A percentile compares a stretch with the other conserved stretches of the same genome.
phyloP scores from a whole-genome alignment of 1,139 yeast species.

The Candida pseudoviswanathii region DNA sequence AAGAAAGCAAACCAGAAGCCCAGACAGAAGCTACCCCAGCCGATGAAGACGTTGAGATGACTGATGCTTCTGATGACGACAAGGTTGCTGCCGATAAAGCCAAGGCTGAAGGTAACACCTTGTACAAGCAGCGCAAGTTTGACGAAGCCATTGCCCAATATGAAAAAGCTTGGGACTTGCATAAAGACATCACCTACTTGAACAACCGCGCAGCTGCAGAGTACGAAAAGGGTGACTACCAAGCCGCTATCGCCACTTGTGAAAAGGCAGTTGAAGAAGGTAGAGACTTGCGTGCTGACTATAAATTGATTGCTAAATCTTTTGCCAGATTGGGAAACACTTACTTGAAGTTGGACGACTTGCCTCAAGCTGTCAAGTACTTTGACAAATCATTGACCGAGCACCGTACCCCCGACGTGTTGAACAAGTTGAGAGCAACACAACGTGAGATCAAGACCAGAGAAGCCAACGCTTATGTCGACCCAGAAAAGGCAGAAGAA shows the following conservation, averaged over 20 bases:
- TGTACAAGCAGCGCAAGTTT: slow-evolving; percentile 85
- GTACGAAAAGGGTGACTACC: slow-evolving; percentile 91
- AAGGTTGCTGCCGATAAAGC: slow-evolving; percentile 71
- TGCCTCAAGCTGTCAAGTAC: slow-evolving; percentile 69
- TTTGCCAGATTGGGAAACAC: slow-evolving; percentile 88
- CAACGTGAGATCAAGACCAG: slow-evolving; percentile 82
- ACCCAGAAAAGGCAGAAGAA: slow-evolving; percentile 92
- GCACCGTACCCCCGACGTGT: slow-evolving; percentile 93
- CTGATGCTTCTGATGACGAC: slow-evolving; percentile 20
- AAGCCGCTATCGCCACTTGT: slow-evolving; percentile 80
- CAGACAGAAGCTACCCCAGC: slow-evolving; percentile 13
- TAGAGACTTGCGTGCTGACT: slow-evolving; percentile 88
- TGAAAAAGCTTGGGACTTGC: slow-evolving; percentile 81
- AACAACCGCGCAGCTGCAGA: slow-evolving; percentile 98
- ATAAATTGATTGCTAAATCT: slow-evolving; percentile 88
- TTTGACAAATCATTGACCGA: slow-evolving; percentile 94
- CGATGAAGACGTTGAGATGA: slow-evolving; percentile 38
- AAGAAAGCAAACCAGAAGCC: slow-evolving; percentile 17
- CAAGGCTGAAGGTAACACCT: slow-evolving; percentile 83
- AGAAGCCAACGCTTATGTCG: slow-evolving; percentile 77
- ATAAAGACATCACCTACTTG: slow-evolving; percentile 86
- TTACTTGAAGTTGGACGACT: slow-evolving; percentile 74
- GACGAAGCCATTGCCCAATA: slow-evolving; percentile 91
- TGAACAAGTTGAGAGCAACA: slow-evolving; percentile 82
- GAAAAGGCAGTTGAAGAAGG: slow-evolving; percentile 84